phyloP scores from a whole-genome alignment of 2,329 filamentous ascomycete species.

The Chaetomiaceae sp. region DNA sequence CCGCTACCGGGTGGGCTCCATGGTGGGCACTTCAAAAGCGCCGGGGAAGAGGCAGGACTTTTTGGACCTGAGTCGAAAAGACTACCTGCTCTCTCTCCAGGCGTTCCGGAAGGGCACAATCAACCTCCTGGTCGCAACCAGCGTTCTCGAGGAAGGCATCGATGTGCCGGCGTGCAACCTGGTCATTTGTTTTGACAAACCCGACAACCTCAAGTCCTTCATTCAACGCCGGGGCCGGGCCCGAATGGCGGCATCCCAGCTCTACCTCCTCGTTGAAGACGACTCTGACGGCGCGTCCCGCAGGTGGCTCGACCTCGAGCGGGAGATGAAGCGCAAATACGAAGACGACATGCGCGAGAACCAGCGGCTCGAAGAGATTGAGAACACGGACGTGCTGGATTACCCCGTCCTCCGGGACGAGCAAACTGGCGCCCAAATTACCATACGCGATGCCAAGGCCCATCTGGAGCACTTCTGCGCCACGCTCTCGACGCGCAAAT shows the following conservation, averaged over 20 bases:
- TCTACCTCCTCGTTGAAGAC: constrained; percentile 44
- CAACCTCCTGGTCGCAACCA: constrained; percentile 59
- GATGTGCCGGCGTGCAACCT: constrained; percentile 62
- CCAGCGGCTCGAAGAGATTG: constrained; percentile 42
- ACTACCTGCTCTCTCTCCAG: constrained; percentile 37
- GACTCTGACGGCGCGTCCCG: constrained; percentile 27
- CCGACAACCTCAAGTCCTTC: constrained; percentile 50
- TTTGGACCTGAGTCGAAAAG: constrained; percentile 29
- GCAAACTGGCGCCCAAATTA: constrained; percentile 56
- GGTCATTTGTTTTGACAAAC: constrained; percentile 53
- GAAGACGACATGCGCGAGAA: constrained; percentile 57
- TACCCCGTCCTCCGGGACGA: constrained; percentile 35
- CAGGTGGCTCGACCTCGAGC: constrained; percentile 65
- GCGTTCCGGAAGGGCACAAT: constrained; percentile 51
- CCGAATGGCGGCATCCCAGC: constrained; percentile 45
- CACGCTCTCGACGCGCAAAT: constrained; percentile 52
- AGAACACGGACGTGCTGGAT: constrained; percentile 38
- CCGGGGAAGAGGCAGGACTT: constrained; percentile 38
- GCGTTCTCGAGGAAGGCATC: constrained; percentile 63
- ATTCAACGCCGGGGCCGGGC: constrained; percentile 55
- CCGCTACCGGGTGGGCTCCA: constrained; percentile 48
- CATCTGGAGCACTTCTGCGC: constrained; percentile 81
- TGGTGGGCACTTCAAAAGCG: constrained; percentile 50
- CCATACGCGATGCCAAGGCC: constrained; percentile 66
- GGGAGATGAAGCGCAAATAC: constrained; percentile 67